Evolutionary conservation across 1,284 basidiomycete genomes (phyloP).

Genomic region (Marasmius fiardii): DNA sequence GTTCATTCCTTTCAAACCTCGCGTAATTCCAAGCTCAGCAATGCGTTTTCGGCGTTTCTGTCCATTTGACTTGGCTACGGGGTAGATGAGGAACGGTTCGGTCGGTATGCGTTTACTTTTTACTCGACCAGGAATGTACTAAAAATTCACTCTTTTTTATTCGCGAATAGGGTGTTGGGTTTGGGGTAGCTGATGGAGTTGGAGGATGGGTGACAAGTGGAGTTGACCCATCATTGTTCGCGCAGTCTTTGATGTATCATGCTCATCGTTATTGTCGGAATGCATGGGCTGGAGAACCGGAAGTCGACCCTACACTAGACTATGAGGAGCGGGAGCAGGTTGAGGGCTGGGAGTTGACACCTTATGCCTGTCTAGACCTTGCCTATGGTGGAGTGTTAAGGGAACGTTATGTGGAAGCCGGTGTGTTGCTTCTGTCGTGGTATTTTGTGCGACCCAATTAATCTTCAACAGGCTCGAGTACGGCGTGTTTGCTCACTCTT

Average conservation of each 20-base stretch:
- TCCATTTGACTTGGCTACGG: too few relatives aligned
- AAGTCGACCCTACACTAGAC: conserved; percentile 82
- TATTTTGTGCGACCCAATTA: background rate
- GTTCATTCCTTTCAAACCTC: too few relatives aligned
- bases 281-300: conserved; percentile 76
- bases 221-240: conserved; percentile 76
- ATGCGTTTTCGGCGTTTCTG: too few relatives aligned
- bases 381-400: conserved; percentile 72
- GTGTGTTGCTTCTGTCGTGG: conserved; percentile 35
- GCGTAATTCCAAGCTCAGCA: too few relatives aligned
- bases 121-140: conserved; percentile 15
- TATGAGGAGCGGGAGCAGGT: conserved; percentile 65
- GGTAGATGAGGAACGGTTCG: conserved; percentile 74
- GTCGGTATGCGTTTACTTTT: conserved; percentile 45
- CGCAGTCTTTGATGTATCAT: conserved; percentile 63
- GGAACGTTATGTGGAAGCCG: conserved; percentile 71
- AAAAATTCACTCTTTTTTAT: conserved; percentile 23
- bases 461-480: conserved; percentile 66
- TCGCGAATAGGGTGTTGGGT: conserved; percentile 70
- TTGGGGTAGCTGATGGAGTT: conserved; percentile 60
- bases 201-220: conserved; percentile 67
- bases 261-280: conserved; percentile 57
- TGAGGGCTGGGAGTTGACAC: conserved; percentile 54
- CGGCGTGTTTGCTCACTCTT: conserved; percentile 77
- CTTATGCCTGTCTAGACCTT: conserved; percentile 59